A percentile compares a stretch with the other conserved stretches of the same genome.
Evolutionary conservation across 345 rosid species (phyloP).

Genomic region (Moricandia moricandioides): DNA sequence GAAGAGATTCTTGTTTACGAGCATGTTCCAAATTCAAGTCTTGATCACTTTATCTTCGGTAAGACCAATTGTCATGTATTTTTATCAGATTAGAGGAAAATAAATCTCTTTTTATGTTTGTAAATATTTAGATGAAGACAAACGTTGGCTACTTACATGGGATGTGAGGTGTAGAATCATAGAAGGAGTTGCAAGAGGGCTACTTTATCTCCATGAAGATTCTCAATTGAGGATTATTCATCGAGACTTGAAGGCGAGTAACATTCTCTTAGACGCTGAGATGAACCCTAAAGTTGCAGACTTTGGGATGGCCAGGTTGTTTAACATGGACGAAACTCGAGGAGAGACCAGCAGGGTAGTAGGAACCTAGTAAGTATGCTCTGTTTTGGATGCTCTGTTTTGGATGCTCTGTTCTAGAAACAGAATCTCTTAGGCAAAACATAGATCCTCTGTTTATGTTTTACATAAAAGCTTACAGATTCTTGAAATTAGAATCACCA

Average conservation of each 20-base stretch:
- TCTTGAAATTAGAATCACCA: background rate
- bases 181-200: slow-evolving; percentile 40
- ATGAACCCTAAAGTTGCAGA: slow-evolving; percentile 42
- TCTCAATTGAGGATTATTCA: slow-evolving; percentile 38
- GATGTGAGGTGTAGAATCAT: slow-evolving; percentile 35
- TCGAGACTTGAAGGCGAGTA: slow-evolving; percentile 38
- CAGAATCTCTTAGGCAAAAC: background rate
- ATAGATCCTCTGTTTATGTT: background rate
- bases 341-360: slow-evolving; percentile 38
- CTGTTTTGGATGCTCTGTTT: background rate
- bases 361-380: slow-evolving; percentile 40
- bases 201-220: slow-evolving; percentile 41
- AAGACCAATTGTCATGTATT: background rate
- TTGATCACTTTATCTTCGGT: slow-evolving; percentile 52
- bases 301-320: slow-evolving; percentile 44
- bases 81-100: background rate
- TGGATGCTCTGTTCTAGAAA: background rate
- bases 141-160: slow-evolving; percentile 29
- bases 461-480: background rate
- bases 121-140: slow-evolving; percentile 24
- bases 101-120: background rate
- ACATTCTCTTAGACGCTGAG: slow-evolving; percentile 34
- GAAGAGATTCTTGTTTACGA: slow-evolving; percentile 58
- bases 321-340: slow-evolving; percentile 33
- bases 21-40: slow-evolving; percentile 49